A percentile compares a stretch with the other conserved stretches of the same genome.
phyloP scores from a whole-genome alignment of 2,329 filamentous ascomycete genomes.

The Alternaria brassicae region DNA sequence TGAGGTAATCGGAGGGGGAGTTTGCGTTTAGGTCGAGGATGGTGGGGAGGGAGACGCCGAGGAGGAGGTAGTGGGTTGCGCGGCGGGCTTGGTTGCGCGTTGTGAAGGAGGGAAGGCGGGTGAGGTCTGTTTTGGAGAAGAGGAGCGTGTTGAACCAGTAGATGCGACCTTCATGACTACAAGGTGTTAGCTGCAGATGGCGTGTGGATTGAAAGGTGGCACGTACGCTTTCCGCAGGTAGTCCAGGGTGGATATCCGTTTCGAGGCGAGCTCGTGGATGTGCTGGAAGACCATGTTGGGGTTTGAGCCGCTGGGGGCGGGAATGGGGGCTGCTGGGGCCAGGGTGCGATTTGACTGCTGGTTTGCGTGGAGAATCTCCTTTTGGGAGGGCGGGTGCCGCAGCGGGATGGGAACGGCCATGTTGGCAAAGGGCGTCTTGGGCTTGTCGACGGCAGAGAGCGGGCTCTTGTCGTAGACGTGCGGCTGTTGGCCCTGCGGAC shows the following conservation, averaged over 20 bases:
- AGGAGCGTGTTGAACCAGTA: slow-evolving; percentile 99
- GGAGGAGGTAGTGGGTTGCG: slow-evolving; percentile 90
- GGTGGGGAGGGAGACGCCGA: slow-evolving; percentile 88
- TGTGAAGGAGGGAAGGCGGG: slow-evolving; percentile 85
- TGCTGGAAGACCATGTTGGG: slow-evolving; percentile 67
- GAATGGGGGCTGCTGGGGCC: slow-evolving; percentile 38
- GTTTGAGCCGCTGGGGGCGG: slow-evolving; percentile 52
- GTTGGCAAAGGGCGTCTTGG: slow-evolving; percentile 42
- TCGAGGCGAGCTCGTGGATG: slow-evolving; percentile 85
- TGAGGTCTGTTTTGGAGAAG: slow-evolving; percentile 82
- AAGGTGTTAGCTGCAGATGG: slow-evolving; percentile 13
- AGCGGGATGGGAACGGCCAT: slow-evolving; percentile 40
- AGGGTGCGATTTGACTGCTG: slow-evolving; percentile 32
- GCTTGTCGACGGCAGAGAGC: slow-evolving; percentile 43
- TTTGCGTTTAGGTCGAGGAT: slow-evolving; percentile 87
- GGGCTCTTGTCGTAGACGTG: slow-evolving; percentile 42
- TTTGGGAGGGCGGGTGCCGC: slow-evolving; percentile 37
- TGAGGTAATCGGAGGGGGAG: slow-evolving; percentile 83
- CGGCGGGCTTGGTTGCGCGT: slow-evolving; percentile 83
- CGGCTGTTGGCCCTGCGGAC: not conserved
- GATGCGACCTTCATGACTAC: slow-evolving; percentile 87
- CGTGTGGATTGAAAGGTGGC: slow-evolving; percentile 1
- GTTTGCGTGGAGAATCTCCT: slow-evolving; percentile 36
- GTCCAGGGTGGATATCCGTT: slow-evolving; percentile 91
- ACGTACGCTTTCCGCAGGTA: slow-evolving; percentile 90